phyloP scores from a whole-genome alignment of 73 alveolate genomes.

The Symbiodinium natans region DNA sequence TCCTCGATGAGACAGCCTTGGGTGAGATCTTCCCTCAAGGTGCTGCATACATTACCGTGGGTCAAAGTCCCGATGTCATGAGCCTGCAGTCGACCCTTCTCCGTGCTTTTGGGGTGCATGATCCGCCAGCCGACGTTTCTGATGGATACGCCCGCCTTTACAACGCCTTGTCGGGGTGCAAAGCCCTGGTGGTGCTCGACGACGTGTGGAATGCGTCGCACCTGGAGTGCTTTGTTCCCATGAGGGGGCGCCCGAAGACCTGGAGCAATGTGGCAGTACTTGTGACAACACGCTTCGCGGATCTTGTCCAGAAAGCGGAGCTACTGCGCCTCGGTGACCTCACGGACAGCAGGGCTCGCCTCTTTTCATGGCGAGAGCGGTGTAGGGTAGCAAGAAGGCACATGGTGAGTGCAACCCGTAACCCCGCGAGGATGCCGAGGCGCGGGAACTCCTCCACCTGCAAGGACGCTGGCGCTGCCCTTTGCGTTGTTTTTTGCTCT shows the following conservation, averaged over 20 bases:
- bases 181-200: slow-evolving; percentile 59
- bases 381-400: no score
- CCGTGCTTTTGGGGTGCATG: slow-evolving; percentile 74
- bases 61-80: slow-evolving; percentile 51
- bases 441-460: slow-evolving; percentile 31
- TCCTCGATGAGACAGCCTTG: slow-evolving; percentile 42
- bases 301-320: slow-evolving; percentile 37
- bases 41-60: slow-evolving; percentile 74
- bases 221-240: slow-evolving; percentile 55
- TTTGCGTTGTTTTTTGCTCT: no score
- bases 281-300: slow-evolving; percentile 38
- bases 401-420: no score
- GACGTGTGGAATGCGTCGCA: slow-evolving; percentile 78
- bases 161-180: slow-evolving; percentile 35
- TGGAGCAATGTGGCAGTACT: slow-evolving; percentile 64
- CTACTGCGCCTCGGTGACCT: slow-evolving; percentile 78
- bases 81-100: slow-evolving; percentile 40
- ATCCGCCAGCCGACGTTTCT: slow-evolving; percentile 52
- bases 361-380: neutral
- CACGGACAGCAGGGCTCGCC: slow-evolving; percentile 12
- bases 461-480: slow-evolving; percentile 17
- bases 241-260: slow-evolving; percentile 80
- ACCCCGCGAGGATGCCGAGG: slow-evolving; percentile 7
- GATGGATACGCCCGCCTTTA: slow-evolving; percentile 68
- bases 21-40: slow-evolving; percentile 54